Conservation (phyloP, 352 stramenopile genomes). For the Globisporangium lucens region DNA sequence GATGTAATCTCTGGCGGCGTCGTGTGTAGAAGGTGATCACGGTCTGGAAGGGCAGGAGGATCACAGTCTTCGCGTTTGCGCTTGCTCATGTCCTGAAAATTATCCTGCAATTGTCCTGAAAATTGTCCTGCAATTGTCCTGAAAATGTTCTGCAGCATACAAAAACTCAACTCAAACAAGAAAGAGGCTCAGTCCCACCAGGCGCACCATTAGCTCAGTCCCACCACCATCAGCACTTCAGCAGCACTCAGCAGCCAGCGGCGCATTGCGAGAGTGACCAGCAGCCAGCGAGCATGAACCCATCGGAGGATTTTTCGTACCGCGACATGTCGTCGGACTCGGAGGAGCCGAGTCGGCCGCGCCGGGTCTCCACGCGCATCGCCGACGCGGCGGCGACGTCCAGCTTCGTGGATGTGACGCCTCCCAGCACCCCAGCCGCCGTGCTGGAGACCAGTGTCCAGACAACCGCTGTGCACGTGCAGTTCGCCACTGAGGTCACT, state of each 20-base stretch:
- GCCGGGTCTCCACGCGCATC: not conserved
- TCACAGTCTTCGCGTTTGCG: too few relatives aligned
- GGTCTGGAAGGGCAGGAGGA: too few relatives aligned
- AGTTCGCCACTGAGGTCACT: not conserved
- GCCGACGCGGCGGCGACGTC: not conserved
- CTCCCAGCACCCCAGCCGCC: not conserved
- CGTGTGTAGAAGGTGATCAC: too few relatives aligned
- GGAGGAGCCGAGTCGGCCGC: not conserved
- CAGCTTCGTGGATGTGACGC: slow-evolving; percentile 16
- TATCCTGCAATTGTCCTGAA: too few relatives aligned
- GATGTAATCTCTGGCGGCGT: too few relatives aligned
- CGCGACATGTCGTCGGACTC: slow-evolving; percentile 6
- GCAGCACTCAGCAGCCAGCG: not conserved
- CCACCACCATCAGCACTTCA: not conserved
- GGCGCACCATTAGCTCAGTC: too few relatives aligned
- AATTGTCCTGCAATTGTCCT: too few relatives aligned
- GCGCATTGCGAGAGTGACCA: not conserved
- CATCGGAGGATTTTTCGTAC: slow-evolving; percentile 14
- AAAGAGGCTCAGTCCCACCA: too few relatives aligned
- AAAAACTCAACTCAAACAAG: too few relatives aligned
- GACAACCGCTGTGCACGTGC: not conserved
- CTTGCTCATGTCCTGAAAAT: too few relatives aligned
- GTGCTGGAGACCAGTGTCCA: not conserved
- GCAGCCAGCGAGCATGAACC: not conserved
- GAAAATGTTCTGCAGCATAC: too few relatives aligned